Evolutionary conservation across 176 grass and related monocot genomes (phyloP).

Genomic region (Carex cristatella): DNA sequence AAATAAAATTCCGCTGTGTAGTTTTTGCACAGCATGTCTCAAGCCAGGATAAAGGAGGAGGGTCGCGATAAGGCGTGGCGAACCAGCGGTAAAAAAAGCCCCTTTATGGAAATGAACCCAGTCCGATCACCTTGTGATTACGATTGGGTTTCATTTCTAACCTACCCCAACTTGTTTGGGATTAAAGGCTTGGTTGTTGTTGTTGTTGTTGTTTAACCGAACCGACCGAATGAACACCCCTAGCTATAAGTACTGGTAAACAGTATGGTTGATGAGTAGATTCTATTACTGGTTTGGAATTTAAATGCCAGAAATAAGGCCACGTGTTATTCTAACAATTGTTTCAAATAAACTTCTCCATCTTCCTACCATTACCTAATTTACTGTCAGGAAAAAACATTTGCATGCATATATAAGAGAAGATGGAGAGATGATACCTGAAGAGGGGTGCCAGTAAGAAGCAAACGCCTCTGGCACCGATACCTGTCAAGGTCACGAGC

Average conservation of each 20-base stretch:
- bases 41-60: too few species aligned
- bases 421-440: conserved; percentile 44
- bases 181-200: too few species aligned
- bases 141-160: too few species aligned
- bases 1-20: too few species aligned
- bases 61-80: too few species aligned
- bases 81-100: too few species aligned
- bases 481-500: conserved; percentile 95
- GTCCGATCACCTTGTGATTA: too few species aligned
- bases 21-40: too few species aligned
- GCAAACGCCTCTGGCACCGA: conserved; percentile 87
- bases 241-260: neutral
- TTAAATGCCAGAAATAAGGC: neutral
- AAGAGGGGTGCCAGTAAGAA: conserved; percentile 93
- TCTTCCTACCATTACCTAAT: neutral
- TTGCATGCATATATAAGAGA: neutral
- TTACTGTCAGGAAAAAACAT: neutral
- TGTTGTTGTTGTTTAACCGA: too few species aligned
- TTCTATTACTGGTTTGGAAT: neutral
- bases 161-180: too few species aligned
- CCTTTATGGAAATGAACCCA: too few species aligned
- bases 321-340: neutral
- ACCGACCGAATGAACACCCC: too few species aligned
- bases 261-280: neutral
- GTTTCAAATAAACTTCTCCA: neutral